phyloP scores from a whole-genome alignment of 345 rosid genomes.

The Linum trigynum region DNA sequence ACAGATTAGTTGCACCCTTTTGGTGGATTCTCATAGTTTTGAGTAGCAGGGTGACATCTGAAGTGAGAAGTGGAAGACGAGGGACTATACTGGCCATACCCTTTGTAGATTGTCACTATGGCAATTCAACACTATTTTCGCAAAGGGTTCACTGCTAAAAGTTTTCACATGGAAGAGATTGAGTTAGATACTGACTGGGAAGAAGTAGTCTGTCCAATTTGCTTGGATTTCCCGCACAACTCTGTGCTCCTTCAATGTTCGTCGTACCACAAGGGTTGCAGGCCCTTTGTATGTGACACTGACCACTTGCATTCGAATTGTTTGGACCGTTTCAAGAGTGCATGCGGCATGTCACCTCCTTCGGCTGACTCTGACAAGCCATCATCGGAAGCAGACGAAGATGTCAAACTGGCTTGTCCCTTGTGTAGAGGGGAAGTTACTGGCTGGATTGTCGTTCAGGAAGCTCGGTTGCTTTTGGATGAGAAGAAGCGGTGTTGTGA shows the following conservation, averaged over 20 bases:
- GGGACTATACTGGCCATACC: slow-evolving; percentile 11
- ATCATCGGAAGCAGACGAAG: slow-evolving; percentile 31
- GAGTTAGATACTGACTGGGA: slow-evolving; percentile 54
- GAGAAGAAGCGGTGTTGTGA: slow-evolving; percentile 72
- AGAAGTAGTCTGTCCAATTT: slow-evolving; percentile 79
- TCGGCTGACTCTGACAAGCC: slow-evolving; percentile 10
- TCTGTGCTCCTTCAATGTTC: slow-evolving; percentile 80
- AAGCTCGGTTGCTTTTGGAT: slow-evolving; percentile 66
- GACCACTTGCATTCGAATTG: slow-evolving; percentile 86
- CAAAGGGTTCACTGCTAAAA: slow-evolving; percentile 23
- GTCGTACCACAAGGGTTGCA: slow-evolving; percentile 72
- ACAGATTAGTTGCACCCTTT: background rate
- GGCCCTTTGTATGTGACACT: slow-evolving; percentile 80
- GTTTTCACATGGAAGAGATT: slow-evolving; percentile 33
- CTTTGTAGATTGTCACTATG: slow-evolving; percentile 30
- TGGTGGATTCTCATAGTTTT: background rate
- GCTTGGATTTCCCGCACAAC: slow-evolving; percentile 88
- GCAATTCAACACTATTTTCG: slow-evolving; percentile 31
- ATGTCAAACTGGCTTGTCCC: slow-evolving; percentile 62
- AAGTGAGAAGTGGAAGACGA: slow-evolving; percentile 6
- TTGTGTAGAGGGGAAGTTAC: slow-evolving; percentile 90
- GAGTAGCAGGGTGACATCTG: background rate
- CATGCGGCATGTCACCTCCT: slow-evolving; percentile 50
- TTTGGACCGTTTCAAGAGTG: slow-evolving; percentile 74
- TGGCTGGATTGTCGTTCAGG: slow-evolving; percentile 69